Percentiles rank a stretch among this genome's conserved stretches.
phyloP scores from a whole-genome alignment of 768 basidiomycete species.

The Leccinum subgranulosum region DNA sequence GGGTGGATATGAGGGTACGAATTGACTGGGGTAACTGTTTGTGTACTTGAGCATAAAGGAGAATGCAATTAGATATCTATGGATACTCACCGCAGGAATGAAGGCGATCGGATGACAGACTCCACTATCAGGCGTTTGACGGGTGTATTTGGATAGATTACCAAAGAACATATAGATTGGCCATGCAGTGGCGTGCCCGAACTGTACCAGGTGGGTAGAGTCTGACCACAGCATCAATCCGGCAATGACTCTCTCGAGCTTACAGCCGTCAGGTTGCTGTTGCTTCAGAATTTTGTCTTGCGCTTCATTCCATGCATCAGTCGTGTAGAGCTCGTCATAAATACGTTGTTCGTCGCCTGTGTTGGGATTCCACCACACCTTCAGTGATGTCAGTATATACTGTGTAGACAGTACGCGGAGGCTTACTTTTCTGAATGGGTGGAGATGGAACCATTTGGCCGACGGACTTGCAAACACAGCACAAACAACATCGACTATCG shows the following conservation, averaged over 20 bases:
- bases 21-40: not conserved
- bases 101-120: not conserved
- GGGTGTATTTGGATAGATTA: not conserved
- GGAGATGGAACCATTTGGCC: not conserved
- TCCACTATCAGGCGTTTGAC: not conserved
- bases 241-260: not conserved
- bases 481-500: not conserved
- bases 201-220: not conserved
- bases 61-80: not conserved
- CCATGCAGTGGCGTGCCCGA: not conserved
- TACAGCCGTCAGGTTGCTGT: not conserved
- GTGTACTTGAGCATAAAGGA: not conserved
- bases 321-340: not conserved
- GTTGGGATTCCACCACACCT: not conserved
- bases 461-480: not conserved
- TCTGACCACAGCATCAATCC: not conserved
- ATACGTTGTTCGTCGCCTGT: not conserved
- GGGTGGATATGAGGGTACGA: not conserved
- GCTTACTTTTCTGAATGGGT: not conserved
- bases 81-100: not conserved
- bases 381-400: not conserved
- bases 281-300: not conserved
- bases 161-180: not conserved
- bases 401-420: not conserved
- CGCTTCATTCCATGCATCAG: not conserved